Conservation (phyloP, 2,329 filamentous ascomycete species). For the Alternaria triticimaculans region DNA sequence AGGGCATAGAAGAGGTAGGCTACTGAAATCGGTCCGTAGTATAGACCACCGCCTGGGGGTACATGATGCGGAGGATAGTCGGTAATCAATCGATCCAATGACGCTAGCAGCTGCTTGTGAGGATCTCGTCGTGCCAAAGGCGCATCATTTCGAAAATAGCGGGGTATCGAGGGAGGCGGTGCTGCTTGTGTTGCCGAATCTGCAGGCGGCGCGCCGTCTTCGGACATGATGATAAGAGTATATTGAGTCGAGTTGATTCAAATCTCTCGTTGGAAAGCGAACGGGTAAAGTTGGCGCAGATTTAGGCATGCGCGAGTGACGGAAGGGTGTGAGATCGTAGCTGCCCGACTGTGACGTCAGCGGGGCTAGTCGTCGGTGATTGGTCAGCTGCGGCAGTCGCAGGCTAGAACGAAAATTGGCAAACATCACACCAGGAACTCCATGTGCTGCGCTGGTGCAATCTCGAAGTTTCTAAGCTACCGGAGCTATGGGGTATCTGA, state of each 20-base stretch:
- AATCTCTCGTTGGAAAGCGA: neutral
- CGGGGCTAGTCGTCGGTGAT: slow-evolving; percentile 9
- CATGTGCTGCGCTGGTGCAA: neutral
- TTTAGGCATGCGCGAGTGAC: slow-evolving; percentile 8
- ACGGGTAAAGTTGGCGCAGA: slow-evolving; percentile 5
- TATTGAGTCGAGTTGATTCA: neutral
- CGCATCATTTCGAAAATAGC: slow-evolving; percentile 52
- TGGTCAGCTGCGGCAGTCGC: neutral
- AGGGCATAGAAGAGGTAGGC: slow-evolving; percentile 59
- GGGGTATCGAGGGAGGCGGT: slow-evolving; percentile 41
- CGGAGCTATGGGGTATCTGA: neutral
- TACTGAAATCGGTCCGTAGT: slow-evolving; percentile 58
- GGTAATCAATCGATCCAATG: slow-evolving; percentile 56
- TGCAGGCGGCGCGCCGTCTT: slow-evolving; percentile 26
- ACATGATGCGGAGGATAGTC: slow-evolving; percentile 56
- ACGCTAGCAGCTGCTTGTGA: slow-evolving; percentile 59
- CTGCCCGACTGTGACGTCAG: slow-evolving; percentile 24
- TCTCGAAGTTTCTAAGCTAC: neutral
- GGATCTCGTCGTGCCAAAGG: slow-evolving; percentile 50
- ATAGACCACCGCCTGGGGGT: slow-evolving; percentile 56
- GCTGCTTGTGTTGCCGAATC: slow-evolving; percentile 25
- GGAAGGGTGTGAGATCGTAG: slow-evolving; percentile 7
- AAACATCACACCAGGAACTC: neutral
- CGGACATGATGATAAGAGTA: slow-evolving; percentile 31
- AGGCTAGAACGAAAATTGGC: neutral